Percentiles rank a stretch among this genome's conserved stretches.
These are phyloP conservation scores for Hemisphaericaspora subhashii DNA, from an alignment of 1,139 yeast genomes.

Conservation along the genomic window DNA sequence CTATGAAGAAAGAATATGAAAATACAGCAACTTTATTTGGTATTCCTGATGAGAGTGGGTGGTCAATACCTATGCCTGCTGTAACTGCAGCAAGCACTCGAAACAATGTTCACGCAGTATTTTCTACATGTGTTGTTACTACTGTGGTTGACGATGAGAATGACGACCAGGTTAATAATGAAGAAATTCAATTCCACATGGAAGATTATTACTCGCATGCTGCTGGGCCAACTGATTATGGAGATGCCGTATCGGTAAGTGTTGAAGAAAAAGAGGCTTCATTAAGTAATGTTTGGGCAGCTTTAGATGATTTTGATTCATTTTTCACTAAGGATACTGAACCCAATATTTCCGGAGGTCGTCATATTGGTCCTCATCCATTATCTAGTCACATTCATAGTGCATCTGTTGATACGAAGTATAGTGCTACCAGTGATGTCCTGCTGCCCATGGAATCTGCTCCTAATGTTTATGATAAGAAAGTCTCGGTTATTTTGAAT, in stretches of 20 bases:
- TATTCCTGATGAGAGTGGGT: conserved; percentile 94
- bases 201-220: conserved; percentile 62
- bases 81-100: conserved; percentile 85
- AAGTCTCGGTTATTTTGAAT: conserved; percentile 73
- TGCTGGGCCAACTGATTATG: conserved; percentile 30
- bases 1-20: conserved; percentile 78
- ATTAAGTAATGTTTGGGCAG: conserved; percentile 93
- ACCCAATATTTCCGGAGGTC: conserved; percentile 14
- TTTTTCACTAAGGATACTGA: conserved; percentile 77
- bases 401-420: conserved; percentile 51
- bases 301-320: conserved; percentile 89
- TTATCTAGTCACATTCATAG: conserved; percentile 38
- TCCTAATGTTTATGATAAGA: conserved; percentile 77
- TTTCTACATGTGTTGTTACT: conserved; percentile 67
- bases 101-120: conserved; percentile 93
- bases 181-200: conserved; percentile 58
- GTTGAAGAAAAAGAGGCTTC: conserved; percentile 71
- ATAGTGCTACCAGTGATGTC: conserved; percentile 34
- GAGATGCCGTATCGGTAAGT: conserved; percentile 38
- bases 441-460: conserved; percentile 63
- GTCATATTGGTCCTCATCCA: not conserved
- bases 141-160: conserved; percentile 29
- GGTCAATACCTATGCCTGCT: conserved; percentile 97
- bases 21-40: conserved; percentile 90
- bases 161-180: conserved; percentile 29